These are phyloP conservation scores for Trichoderma erinaceum DNA, from an alignment of 495 filamentous ascomycete genomes.

Conservation along the genomic window DNA sequence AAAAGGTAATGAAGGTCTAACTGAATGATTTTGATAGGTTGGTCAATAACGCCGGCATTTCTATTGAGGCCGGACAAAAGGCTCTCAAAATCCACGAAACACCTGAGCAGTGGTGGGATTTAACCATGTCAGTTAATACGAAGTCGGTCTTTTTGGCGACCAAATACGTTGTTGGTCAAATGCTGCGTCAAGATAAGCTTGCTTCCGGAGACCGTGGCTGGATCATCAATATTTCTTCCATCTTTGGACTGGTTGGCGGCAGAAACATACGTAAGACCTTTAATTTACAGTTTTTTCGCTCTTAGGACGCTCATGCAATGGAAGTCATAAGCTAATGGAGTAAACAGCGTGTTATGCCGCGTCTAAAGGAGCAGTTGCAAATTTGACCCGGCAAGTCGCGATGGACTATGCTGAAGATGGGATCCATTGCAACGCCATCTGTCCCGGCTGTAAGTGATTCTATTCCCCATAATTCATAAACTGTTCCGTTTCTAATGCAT, in stretches of 20 bases:
- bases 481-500: too few species aligned
- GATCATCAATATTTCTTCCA: slow-evolving; percentile 50
- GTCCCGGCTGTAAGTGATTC: slow-evolving; percentile 45
- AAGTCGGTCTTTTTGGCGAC: slow-evolving; percentile 47
- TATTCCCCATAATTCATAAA: too few species aligned
- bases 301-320: neutral
- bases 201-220: slow-evolving; percentile 45
- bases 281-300: neutral
- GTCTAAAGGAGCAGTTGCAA: slow-evolving; percentile 47
- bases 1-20: neutral
- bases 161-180: slow-evolving; percentile 45
- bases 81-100: slow-evolving; percentile 51
- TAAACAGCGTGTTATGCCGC: slow-evolving; percentile 40
- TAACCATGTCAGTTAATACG: slow-evolving; percentile 38
- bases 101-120: slow-evolving; percentile 38
- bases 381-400: slow-evolving; percentile 44
- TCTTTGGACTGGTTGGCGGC: slow-evolving; percentile 39
- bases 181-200: slow-evolving; percentile 43
- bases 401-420: slow-evolving; percentile 45
- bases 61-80: neutral
- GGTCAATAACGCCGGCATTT: slow-evolving; percentile 9
- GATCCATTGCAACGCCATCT: slow-evolving; percentile 52
- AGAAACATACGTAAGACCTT: slow-evolving; percentile 17
- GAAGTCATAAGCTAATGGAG: neutral
- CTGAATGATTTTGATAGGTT: neutral